These are phyloP conservation scores for Rhizoclosmatium globosum DNA, from an alignment of 192 early-diverging fungal genomes.

Conservation along the genomic window DNA sequence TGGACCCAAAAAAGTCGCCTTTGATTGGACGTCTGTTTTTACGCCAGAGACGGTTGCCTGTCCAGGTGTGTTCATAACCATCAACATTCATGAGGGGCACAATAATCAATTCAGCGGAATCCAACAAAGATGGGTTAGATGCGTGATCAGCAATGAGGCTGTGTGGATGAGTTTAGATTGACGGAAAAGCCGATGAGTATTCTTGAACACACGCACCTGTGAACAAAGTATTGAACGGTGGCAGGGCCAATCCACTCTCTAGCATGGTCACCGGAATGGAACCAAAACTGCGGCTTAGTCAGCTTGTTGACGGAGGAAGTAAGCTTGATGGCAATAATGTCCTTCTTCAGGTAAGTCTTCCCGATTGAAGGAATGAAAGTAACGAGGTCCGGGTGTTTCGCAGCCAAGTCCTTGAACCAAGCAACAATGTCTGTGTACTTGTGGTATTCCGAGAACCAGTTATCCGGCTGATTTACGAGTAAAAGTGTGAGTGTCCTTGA, in stretches of 20 bases:
- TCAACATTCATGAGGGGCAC: constrained; percentile 68
- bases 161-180: too few species aligned
- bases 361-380: constrained; percentile 67
- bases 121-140: constrained; percentile 51
- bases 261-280: constrained; percentile 59
- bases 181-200: too few species aligned
- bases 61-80: constrained; percentile 65
- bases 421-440: constrained; percentile 54
- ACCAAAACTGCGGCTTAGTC: constrained; percentile 50
- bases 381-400: constrained; percentile 55
- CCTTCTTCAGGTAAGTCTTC: constrained; percentile 60
- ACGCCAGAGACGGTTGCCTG: constrained; percentile 60
- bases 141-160: constrained; percentile 50
- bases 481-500: background rate
- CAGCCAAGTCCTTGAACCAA: constrained; percentile 58
- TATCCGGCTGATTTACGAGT: constrained; percentile 7
- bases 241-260: constrained; percentile 67
- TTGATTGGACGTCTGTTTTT: constrained; percentile 59
- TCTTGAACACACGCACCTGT: constrained; percentile 4
- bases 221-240: constrained; percentile 57
- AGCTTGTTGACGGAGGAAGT: constrained; percentile 43
- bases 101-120: constrained; percentile 59
- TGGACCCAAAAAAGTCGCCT: constrained; percentile 33
- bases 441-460: constrained; percentile 62
- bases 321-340: constrained; percentile 67